Evolutionary conservation across 768 basidiomycete species (phyloP).

Genomic region (Floccularia luteovirens): DNA sequence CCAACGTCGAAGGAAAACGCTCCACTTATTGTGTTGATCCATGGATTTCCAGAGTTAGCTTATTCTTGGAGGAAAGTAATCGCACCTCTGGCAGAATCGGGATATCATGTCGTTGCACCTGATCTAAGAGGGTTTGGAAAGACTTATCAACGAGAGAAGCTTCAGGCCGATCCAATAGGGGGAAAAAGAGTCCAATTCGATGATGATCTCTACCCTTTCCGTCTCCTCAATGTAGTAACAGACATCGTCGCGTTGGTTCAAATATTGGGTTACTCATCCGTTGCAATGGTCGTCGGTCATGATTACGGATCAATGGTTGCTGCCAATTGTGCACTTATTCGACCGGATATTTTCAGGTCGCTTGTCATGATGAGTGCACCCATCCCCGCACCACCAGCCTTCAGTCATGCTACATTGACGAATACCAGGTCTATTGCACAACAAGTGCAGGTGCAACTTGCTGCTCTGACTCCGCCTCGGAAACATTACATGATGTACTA

Average conservation of each 20-base stretch:
- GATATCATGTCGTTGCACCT: slow-evolving; percentile 57
- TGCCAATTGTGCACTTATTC: slow-evolving; percentile 42
- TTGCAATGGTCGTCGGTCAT: slow-evolving; percentile 48
- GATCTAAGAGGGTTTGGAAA: slow-evolving; percentile 53
- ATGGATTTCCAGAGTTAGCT: slow-evolving; percentile 62
- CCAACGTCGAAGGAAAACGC: slow-evolving; percentile 12
- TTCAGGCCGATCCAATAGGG: too few relatives aligned
- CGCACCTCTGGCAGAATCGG: slow-evolving; percentile 35
- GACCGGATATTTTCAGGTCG: slow-evolving; percentile 47
- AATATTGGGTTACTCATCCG: slow-evolving; percentile 39
- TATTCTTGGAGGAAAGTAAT: slow-evolving; percentile 61
- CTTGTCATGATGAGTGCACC: slow-evolving; percentile 57
- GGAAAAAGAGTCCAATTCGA: slow-evolving; percentile 25
- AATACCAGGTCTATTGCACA: slow-evolving; percentile 9
- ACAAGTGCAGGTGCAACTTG: slow-evolving; percentile 19
- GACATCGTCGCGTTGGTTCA: slow-evolving; percentile 46
- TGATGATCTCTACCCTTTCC: slow-evolving; percentile 43
- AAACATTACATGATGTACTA: slow-evolving; percentile 54
- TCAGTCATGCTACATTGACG: slow-evolving; percentile 8
- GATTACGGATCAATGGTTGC: slow-evolving; percentile 53
- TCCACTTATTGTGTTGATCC: slow-evolving; percentile 49
- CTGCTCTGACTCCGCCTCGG: slow-evolving; percentile 36
- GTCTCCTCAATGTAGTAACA: slow-evolving; percentile 39
- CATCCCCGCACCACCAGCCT: slow-evolving; percentile 37
- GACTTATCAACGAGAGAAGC: slow-evolving; percentile 13